Base-by-base conservation (phyloP, 192 early-diverging fungal species). In the Coemansia asiatica region DNA sequence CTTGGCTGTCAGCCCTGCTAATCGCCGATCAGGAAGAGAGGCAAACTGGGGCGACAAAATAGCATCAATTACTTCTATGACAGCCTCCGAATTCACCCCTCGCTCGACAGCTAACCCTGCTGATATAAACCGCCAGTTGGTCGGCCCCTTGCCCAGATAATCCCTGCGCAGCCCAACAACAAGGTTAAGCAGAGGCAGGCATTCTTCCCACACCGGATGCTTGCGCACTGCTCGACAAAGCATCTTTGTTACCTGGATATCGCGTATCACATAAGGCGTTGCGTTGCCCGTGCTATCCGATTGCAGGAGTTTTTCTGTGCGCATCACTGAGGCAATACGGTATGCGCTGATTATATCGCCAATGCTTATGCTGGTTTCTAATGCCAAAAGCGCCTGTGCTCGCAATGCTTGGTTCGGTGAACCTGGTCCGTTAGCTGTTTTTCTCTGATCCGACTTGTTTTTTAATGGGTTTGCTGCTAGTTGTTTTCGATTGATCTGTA, bases 1-100 rank as follows among this genome's bases (percentile, higher is more conserved):
- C 50, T 66, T 23, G 2, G 73, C 79, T 18, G 79, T 75, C 9
- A 67, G 62, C 16, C 79, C 79, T 0, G 79, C 79, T 27, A 67
- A 48, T 16, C 68, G 64, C 51, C 79, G 66, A 12, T 68, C 70
- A 0, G 74, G 73, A 46, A 72, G 56, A 3, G 60, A 56, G 0
- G 53, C 63, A 50, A 72, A 67, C 9, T 40, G 73, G 6, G 62
- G 61, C 44, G 66, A 53, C 61, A 72, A 26, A 9, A 73, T 55
- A 2, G 69, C 69, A 0, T 60, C 50, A 4, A 72, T 0, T 12
- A 75, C n/a, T 13, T 55, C 56, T 0, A 25, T 15, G 2, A 69
- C 33, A 0, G 56, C 60, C 3, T 46, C n/a, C 15, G 28, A 16
- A 22, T 61, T 60, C 19, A 49, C 63, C 1, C 38, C 18, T 16